These are phyloP conservation scores for Acaromyces ingoldii DNA, from an alignment of 1,284 basidiomycete species.

Conservation along the genomic window DNA sequence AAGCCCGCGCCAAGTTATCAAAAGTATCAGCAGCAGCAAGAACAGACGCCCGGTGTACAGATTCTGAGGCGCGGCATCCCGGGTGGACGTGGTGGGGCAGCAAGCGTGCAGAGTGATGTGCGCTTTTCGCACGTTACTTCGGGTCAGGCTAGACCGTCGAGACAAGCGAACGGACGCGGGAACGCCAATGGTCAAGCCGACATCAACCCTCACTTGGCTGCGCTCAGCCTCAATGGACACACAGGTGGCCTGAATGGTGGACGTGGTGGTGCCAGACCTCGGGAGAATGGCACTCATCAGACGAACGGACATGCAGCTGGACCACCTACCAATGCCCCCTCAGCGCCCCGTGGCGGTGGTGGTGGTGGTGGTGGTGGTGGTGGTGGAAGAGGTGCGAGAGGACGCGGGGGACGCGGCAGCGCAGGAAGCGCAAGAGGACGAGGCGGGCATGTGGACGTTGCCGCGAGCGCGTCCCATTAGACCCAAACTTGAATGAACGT, in stretches of 20 bases:
- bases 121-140: slow-evolving; percentile 30
- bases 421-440: no score
- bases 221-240: not conserved
- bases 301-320: no score
- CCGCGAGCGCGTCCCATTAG: no score
- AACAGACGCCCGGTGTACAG: no score
- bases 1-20: no score
- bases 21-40: no score
- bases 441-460: no score
- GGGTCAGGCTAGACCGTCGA: slow-evolving; percentile 23
- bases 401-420: not conserved
- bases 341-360: not conserved
- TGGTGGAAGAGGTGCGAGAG: not conserved
- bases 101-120: slow-evolving; percentile 20
- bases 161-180: not conserved
- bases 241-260: not conserved
- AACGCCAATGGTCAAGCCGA: slow-evolving; percentile 11
- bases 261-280: no score
- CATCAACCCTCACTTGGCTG: slow-evolving; percentile 6
- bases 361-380: not conserved
- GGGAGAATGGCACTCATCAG: no score
- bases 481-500: no score
- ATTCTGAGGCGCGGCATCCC: slow-evolving; percentile 10
- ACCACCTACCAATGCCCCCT: no score
- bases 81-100: slow-evolving; percentile 10